These are phyloP conservation scores for Oryza meridionalis DNA, from an alignment of 176 grass and related monocot genomes.

Conservation along the genomic window DNA sequence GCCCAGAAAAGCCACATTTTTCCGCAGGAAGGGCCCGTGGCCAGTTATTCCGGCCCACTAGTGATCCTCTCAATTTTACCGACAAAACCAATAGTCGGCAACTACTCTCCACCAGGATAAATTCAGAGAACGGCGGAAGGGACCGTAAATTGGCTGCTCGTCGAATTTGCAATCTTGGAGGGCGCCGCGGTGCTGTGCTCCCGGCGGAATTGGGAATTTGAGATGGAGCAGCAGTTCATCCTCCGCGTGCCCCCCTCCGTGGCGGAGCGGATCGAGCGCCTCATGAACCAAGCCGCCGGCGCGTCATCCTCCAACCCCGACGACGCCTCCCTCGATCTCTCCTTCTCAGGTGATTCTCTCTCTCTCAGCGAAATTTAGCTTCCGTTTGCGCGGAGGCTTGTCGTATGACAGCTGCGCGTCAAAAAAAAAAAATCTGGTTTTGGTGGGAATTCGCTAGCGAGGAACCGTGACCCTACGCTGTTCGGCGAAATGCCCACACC, in stretches of 20 bases:
- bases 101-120: background rate
- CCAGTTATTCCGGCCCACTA: background rate
- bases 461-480: background rate
- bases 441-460: background rate
- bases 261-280: slow-evolving; percentile 75
- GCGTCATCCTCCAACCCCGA: slow-evolving; percentile 60
- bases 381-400: background rate
- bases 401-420: too few species aligned
- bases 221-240: slow-evolving; percentile 94
- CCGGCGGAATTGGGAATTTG: slow-evolving; percentile 26
- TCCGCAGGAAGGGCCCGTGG: too few species aligned
- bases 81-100: background rate
- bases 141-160: background rate
- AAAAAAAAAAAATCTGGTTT: background rate
- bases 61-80: background rate
- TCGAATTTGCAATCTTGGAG: background rate
- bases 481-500: slow-evolving; percentile 14
- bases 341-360: slow-evolving; percentile 65
- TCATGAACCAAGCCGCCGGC: slow-evolving; percentile 65
- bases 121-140: background rate
- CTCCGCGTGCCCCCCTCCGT: slow-evolving; percentile 81
- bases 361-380: background rate
- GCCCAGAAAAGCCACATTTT: too few species aligned
- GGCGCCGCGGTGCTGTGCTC: background rate
- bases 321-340: slow-evolving; percentile 75